Percentiles rank a stretch among this genome's conserved stretches.
These are phyloP conservation scores for Rubroboletus satanas DNA, from an alignment of 768 basidiomycete species.

Conservation along the genomic window DNA sequence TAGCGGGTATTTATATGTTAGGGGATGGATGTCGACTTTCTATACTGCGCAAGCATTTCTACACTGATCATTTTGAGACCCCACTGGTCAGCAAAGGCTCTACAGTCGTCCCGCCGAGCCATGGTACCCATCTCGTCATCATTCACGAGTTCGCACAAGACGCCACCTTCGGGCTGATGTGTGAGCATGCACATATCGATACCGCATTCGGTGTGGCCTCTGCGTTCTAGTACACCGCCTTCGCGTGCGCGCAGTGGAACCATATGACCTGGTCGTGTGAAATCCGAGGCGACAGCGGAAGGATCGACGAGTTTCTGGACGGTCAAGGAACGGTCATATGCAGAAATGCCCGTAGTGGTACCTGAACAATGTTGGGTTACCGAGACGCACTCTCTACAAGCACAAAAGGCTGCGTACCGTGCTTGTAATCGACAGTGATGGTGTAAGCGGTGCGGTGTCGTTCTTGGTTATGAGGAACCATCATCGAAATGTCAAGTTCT, in stretches of 20 bases:
- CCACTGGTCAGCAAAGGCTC: constrained; percentile 85
- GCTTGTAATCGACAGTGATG: constrained; percentile 88
- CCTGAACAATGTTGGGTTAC: constrained; percentile 39
- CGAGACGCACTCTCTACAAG: background rate
- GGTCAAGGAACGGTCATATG: constrained; percentile 89
- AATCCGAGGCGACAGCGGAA: constrained; percentile 55
- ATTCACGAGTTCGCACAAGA: constrained; percentile 94
- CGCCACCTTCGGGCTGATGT: constrained; percentile 55
- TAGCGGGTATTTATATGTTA: background rate
- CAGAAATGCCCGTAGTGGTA: constrained; percentile 95
- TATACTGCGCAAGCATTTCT: constrained; percentile 64
- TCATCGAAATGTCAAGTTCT: constrained; percentile 83
- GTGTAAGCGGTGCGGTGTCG: constrained; percentile 93
- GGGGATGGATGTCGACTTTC: constrained; percentile 6
- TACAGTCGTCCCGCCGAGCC: constrained; percentile 93
- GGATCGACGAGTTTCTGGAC: constrained; percentile 76
- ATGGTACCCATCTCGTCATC: constrained; percentile 85
- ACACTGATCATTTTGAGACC: constrained; percentile 94
- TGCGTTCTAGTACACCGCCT: constrained; percentile 82
- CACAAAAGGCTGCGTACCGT: constrained; percentile 47
- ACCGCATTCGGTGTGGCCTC: constrained; percentile 90
- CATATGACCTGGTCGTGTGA: constrained; percentile 92
- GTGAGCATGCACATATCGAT: constrained; percentile 85
- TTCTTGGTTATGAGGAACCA: constrained; percentile 90
- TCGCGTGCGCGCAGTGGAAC: constrained; percentile 85